These are phyloP conservation scores for Acorus calamus DNA, from an alignment of 106 monocot genomes.

Conservation along the genomic window DNA sequence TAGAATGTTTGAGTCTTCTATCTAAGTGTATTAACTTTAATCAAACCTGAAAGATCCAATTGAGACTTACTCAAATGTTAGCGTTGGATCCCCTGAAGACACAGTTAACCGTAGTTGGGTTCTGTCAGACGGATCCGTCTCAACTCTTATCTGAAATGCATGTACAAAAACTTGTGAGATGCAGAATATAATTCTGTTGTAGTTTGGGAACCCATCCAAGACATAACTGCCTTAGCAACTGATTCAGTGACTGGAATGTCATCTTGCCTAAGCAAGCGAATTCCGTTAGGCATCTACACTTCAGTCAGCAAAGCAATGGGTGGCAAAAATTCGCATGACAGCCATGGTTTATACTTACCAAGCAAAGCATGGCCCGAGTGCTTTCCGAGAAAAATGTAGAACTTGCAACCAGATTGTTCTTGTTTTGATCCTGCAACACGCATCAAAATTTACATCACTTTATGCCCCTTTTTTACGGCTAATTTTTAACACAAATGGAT, in stretches of 20 bases:
- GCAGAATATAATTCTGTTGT: not conserved
- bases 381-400: slow-evolving; percentile 75
- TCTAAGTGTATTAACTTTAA: no score
- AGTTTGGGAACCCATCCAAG: no score
- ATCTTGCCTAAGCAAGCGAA: no score
- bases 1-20: not conserved
- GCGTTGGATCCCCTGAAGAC: slow-evolving; percentile 63
- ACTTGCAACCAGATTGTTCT: slow-evolving; percentile 91
- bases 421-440: slow-evolving; percentile 68
- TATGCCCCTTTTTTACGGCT: not conserved
- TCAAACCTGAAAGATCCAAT: no score
- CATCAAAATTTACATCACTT: slow-evolving; percentile 8
- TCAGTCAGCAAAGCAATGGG: no score
- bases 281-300: no score
- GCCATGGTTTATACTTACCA: slow-evolving; percentile 41
- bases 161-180: slow-evolving; percentile 2
- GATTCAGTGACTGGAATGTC: no score
- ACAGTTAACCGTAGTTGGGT: slow-evolving; percentile 90
- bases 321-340: no score
- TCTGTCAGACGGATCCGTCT: slow-evolving; percentile 93
- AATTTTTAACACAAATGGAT: not conserved
- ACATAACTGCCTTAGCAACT: no score
- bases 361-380: slow-evolving; percentile 64
- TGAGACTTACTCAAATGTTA: slow-evolving; percentile 80
- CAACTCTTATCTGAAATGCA: slow-evolving; percentile 63